Conservation (phyloP, 2,329 filamentous ascomycete species). For the Paecilomyces variotii region DNA sequence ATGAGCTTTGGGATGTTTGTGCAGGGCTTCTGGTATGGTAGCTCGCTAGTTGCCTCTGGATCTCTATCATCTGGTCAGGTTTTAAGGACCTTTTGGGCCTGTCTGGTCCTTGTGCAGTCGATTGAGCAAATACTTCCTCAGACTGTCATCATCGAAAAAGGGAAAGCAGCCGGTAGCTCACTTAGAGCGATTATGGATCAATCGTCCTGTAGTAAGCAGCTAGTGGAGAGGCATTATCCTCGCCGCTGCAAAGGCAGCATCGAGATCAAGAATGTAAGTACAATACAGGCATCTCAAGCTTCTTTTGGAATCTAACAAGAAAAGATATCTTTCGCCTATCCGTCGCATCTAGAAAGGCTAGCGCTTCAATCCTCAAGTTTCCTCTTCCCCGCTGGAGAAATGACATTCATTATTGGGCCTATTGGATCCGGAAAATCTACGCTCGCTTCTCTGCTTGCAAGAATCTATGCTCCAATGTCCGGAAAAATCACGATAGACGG, state of each 20-base stretch:
- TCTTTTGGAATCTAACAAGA: conserved; percentile 6
- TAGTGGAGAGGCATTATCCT: conserved; percentile 24
- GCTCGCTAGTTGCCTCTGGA: conserved; percentile 56
- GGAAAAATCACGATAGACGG: conserved; percentile 66
- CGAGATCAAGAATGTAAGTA: conserved; percentile 55
- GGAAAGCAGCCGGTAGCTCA: conserved; percentile 61
- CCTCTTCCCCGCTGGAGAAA: conserved; percentile 62
- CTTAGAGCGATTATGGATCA: conserved; percentile 44
- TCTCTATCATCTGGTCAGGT: conserved; percentile 56
- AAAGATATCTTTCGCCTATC: conserved; percentile 76
- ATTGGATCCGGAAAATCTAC: conserved; percentile 95
- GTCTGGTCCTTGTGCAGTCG: conserved; percentile 66
- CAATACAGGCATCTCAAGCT: not conserved
- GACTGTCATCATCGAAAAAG: conserved; percentile 69
- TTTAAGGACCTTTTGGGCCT: conserved; percentile 78
- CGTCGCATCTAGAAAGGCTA: conserved; percentile 53
- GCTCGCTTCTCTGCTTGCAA: conserved; percentile 67
- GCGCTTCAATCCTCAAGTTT: conserved; percentile 58
- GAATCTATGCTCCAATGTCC: conserved; percentile 60
- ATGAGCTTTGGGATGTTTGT: conserved; percentile 74
- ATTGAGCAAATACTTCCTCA: conserved; percentile 69
- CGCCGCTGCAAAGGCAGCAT: conserved; percentile 57
- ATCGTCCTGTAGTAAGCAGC: conserved; percentile 10
- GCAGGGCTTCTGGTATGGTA: conserved; percentile 83
- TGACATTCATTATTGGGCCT: conserved; percentile 73